Evolutionary conservation across 768 basidiomycete species (phyloP), one percentile per base, ranked within the genome.

Genomic region (Scleroderma bovista): DNA sequence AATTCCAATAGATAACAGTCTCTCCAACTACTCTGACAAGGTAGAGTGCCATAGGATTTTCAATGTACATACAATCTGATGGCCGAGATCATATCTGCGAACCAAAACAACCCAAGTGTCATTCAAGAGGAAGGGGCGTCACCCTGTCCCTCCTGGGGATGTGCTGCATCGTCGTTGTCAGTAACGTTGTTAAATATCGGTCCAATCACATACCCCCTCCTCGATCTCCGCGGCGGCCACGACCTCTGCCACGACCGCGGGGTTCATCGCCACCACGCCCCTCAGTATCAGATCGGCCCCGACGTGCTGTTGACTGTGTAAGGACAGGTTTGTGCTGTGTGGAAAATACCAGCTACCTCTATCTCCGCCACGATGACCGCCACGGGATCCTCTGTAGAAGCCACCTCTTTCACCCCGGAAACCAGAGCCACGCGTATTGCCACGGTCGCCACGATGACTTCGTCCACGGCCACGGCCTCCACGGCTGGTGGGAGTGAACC

Each of bases 381-480:
- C 70, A 2, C 73, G 64, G 55, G 51, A 61, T 42, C 73, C 66
- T 24, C 73, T 70, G 54, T 75, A 69, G 58, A 55, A 64, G 31
- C 60, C 52, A 24, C 55, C 20, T 20, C 67, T 52, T 24, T 66
- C 67, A 34, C 75, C 74, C 46, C 75, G 73, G 62, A 63, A 72
- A 24, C 72, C 71, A 54, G 4, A 3, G 7, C 72, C 73, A 13
- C 73, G 69, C 47, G 51, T 57, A 20, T 63, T 59, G 44, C 75
- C 75, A 45, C 73, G 72, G 50, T 69, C 72, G 44, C 73, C 72
- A 41, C 73, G 68, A 50, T 60, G 55, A 24, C 68, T 69, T 51
- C 75, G 73, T 46, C 72, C 69, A 36, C 74, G 71, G 39, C 78
- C 77, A 46, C 79, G 75, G 37, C 75, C 74, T 44, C 75, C 74